Evolutionary conservation across 305 asterid species (phyloP).

Genomic region (Fraxinus ornus): DNA sequence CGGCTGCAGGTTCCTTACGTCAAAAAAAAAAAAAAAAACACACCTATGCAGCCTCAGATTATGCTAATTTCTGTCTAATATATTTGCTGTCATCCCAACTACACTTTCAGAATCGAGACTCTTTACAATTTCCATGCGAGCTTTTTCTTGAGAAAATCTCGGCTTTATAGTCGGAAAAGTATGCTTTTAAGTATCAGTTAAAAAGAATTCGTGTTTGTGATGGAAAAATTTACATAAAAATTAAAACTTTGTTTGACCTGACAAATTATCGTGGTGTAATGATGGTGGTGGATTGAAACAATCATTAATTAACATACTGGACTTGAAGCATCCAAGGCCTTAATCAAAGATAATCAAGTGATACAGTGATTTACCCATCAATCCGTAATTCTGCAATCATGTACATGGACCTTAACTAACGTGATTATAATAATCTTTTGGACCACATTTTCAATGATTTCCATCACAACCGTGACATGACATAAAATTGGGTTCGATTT

Average conservation of each 20-base stretch:
- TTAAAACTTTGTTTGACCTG: not conserved
- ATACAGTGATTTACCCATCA: slow-evolving; percentile 8
- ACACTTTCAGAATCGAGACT: not conserved
- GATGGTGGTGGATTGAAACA: slow-evolving; percentile 25
- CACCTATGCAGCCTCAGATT: not conserved
- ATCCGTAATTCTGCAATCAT: not conserved
- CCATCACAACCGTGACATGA: not conserved
- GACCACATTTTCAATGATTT: slow-evolving; percentile 1
- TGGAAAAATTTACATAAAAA: not conserved
- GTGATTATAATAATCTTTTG: not conserved
- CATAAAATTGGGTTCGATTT: not conserved
- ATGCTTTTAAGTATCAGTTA: not conserved
- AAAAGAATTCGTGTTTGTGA: not conserved
- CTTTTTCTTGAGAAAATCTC: not conserved
- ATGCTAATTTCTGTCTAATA: not conserved
- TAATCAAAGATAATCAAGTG: not conserved
- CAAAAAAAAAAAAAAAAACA: too few relatives aligned
- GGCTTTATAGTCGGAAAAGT: not conserved
- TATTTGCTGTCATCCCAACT: not conserved
- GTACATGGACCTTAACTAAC: not conserved
- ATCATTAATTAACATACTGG: slow-evolving; percentile 16
- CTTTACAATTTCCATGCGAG: not conserved
- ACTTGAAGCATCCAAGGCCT: slow-evolving; percentile 29
- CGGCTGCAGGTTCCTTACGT: too few relatives aligned
- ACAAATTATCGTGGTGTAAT: slow-evolving; percentile 8